Evolutionary conservation across 139 green algal species (phyloP), one percentile per base, ranked within the genome.

Genomic region (Chlamydomonas applanata): DNA sequence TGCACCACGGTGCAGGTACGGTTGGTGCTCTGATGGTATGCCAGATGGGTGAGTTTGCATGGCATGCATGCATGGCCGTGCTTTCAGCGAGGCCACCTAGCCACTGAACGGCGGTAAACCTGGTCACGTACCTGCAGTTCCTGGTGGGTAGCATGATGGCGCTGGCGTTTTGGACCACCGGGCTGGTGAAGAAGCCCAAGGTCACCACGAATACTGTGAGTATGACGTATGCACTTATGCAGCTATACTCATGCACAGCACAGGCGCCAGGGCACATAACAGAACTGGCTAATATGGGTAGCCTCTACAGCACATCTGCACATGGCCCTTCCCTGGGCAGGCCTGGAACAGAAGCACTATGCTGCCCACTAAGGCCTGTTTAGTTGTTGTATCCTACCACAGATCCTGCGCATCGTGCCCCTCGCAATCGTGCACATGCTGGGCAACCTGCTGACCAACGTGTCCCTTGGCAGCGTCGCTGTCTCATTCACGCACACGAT

Each of bases 401-500:
- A 89, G 81, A 44, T 97, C 60, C 83, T 87, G 13, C 67, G 67
- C n/a, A 86, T 99, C n/a, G 67, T 93, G 5, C 96, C 96, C 1
- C 86, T 99, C 49, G 96, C 96, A 0, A 61, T 89, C 16, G 92
- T 99, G 27, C 95, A 99, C 89, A 95, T 93, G 0, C 79, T 99
- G 53, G 96, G 96, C 70, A 99, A 99, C 81, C 49, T 94, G 75
- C 88, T 99, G 29, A 99, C 96, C 77, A 99, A 99, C 79, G 80
- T 99, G 54, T 92, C 77, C 69, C 88, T 99, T 49, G 94, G 97
- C 36, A 85, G 90, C 24, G 96, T 99, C 54, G 94, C 96, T 0
- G 95, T 99, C 20, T 97, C 90, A 63, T 99, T 99, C 90, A 99
- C 96, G 11, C 96, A 99, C 89, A 99, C 96, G 44, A 97, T 99